Percentiles rank a stretch among this genome's conserved stretches.
phyloP scores from a whole-genome alignment of 2,329 filamentous ascomycete species.

The Calonectria fujianensis region DNA sequence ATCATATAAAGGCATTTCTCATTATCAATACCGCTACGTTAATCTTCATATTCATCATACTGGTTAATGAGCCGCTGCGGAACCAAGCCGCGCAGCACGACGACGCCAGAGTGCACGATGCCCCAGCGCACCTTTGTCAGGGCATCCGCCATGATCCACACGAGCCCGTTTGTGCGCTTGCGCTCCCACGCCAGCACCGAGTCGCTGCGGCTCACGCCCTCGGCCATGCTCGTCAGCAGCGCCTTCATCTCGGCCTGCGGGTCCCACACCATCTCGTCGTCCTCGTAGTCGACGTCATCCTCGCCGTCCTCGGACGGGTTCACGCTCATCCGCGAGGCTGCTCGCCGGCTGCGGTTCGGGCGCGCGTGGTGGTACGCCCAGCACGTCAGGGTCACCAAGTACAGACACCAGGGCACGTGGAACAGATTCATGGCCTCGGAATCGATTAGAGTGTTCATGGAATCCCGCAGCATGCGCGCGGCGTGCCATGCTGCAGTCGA shows the following conservation, averaged over 20 bases:
- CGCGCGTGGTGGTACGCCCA: slow-evolving; percentile 74
- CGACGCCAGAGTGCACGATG: slow-evolving; percentile 77
- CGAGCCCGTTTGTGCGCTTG: slow-evolving; percentile 70
- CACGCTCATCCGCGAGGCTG: slow-evolving; percentile 1
- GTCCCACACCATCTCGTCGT: slow-evolving; percentile 71
- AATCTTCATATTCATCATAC: slow-evolving; percentile 44
- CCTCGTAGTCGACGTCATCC: slow-evolving; percentile 55
- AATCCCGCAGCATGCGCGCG: slow-evolving; percentile 70
- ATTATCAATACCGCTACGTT: slow-evolving; percentile 15
- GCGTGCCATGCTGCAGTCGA: slow-evolving; percentile 72
- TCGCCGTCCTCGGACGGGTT: slow-evolving; percentile 22
- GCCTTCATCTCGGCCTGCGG: slow-evolving; percentile 68
- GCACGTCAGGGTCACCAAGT: slow-evolving; percentile 74
- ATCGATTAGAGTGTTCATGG: slow-evolving; percentile 68
- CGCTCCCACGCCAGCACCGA: slow-evolving; percentile 64
- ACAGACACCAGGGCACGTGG: slow-evolving; percentile 78
- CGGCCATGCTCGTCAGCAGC: slow-evolving; percentile 63
- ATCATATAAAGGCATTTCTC: not conserved
- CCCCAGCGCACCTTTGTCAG: slow-evolving; percentile 76
- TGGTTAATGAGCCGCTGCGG: slow-evolving; percentile 57
- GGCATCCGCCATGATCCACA: slow-evolving; percentile 72
- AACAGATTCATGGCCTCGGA: slow-evolving; percentile 73
- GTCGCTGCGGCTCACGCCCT: slow-evolving; percentile 42
- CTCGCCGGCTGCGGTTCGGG: slow-evolving; percentile 31
- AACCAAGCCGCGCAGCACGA: slow-evolving; percentile 67